Conservation (phyloP, 768 basidiomycete species). For the Lentinula aciculospora region DNA sequence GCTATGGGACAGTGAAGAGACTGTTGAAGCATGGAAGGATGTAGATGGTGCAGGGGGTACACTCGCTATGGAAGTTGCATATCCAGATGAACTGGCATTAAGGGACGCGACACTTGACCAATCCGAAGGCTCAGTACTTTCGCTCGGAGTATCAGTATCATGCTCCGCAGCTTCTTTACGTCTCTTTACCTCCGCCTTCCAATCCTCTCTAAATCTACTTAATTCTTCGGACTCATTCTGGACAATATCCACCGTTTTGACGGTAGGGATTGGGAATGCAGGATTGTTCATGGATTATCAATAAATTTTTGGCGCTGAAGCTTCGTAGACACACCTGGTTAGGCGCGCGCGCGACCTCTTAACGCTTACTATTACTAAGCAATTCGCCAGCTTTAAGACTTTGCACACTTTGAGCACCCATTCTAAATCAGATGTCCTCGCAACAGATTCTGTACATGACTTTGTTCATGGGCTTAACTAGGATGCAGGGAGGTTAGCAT, state of each 20-base stretch:
- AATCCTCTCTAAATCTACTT: conserved; percentile 62
- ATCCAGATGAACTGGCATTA: neutral
- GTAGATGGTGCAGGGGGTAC: neutral
- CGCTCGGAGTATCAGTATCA: neutral
- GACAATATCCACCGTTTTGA: conserved; percentile 7
- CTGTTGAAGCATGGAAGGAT: neutral
- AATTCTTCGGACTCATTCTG: conserved; percentile 57
- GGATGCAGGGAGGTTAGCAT: neutral
- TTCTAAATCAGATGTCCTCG: too few species aligned
- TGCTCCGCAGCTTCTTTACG: conserved; percentile 18
- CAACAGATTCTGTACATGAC: too few species aligned
- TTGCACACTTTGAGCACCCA: too few species aligned
- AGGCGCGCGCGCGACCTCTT: neutral
- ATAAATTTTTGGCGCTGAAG: neutral
- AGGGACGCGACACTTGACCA: conserved; percentile 5
- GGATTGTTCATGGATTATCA: neutral
- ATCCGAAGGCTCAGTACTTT: neutral
- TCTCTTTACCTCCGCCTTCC: conserved; percentile 60
- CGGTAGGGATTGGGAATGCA: neutral
- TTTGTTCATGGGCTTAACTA: too few species aligned
- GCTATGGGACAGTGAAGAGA: conserved; percentile 21
- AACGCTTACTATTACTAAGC: too few species aligned
- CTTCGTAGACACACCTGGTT: neutral
- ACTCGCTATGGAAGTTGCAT: neutral
- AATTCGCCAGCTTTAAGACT: too few species aligned